Percentiles rank a stretch among this genome's conserved stretches.
These are phyloP conservation scores for Linnemannia hyalina DNA, from an alignment of 192 early-diverging fungal genomes.

Conservation along the genomic window DNA sequence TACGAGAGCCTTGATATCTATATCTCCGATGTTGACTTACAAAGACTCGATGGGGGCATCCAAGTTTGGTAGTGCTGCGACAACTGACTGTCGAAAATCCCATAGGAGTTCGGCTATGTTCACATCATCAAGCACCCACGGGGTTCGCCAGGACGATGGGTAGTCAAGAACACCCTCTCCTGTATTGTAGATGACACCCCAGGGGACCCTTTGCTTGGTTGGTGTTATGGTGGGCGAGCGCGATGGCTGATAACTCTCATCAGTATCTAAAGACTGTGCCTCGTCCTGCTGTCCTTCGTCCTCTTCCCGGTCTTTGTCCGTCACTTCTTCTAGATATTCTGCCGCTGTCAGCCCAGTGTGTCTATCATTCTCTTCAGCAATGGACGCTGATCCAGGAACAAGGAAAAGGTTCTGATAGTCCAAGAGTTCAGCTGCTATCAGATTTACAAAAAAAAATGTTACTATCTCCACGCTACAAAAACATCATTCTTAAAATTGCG, in stretches of 20 bases:
- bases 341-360: neutral
- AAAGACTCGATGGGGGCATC: neutral
- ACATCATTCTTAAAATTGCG: neutral
- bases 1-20: neutral
- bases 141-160: conserved; percentile 6
- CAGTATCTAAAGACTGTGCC: neutral
- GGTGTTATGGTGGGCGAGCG: neutral
- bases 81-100: conserved; percentile 17
- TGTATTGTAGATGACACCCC: neutral
- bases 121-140: conserved; percentile 3
- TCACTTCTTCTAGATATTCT: too few relatives aligned
- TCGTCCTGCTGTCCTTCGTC: neutral
- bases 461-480: neutral
- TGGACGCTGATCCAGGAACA: neutral
- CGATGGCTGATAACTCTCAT: neutral
- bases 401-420: neutral
- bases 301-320: neutral
- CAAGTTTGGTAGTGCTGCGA: conserved; percentile 2
- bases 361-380: neutral
- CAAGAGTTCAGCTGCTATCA: neutral
- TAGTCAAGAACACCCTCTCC: neutral
- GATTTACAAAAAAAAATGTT: neutral
- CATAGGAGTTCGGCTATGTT: conserved; percentile 14
- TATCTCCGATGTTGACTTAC: neutral
- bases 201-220: neutral